Evolutionary conservation across 2,329 filamentous ascomycete species (phyloP), one percentile per base, ranked within the genome.

Genomic region (Ambrosiella xylebori): DNA sequence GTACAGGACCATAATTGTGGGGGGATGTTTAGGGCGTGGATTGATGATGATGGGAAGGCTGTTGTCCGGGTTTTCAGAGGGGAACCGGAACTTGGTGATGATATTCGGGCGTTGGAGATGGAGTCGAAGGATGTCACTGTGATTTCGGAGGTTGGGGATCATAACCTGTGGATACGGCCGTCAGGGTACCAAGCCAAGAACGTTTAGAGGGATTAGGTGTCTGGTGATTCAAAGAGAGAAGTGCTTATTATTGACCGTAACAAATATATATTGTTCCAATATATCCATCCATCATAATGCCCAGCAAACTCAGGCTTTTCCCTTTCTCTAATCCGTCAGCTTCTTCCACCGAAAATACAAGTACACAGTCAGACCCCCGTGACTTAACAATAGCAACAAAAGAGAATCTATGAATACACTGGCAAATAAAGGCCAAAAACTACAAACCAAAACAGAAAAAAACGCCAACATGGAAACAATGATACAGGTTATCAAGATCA

Each of bases 21-120:
- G 3, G 89, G 89, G 0, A 90, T 95, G 86, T 93, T 89, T 66
- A 77, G 88, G 17, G 88, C 87, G 0, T 91, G 85, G 77, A 71
- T 86, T 17, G 78, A 86, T 62, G 76, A 82, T 3, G 66, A 78
- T 1, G 84, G 82, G 0, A 71, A 71, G 59, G 72, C 75, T 15
- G 71, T 74, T 27, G 79, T 81, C 65, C 76, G 77, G 57, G 75
- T 84, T 50, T 64, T 63, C 39, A 58, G 60, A 36, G 64, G 62
- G 13, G 61, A 60, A 40, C 37, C 50, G 5, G 61, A 61, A 27
- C 36, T 57, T 1, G 54, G 58, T 11, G 44, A 56, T 36, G 37
- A 37, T 19, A 54, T 61, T 41, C 56, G 12, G 44, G 56, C 6
- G 51, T 57, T 41, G 51, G 45, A 12, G 27, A 27, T 27, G 3